phyloP scores from a whole-genome alignment of 345 rosid genomes.

The Lepidium aucheri region DNA sequence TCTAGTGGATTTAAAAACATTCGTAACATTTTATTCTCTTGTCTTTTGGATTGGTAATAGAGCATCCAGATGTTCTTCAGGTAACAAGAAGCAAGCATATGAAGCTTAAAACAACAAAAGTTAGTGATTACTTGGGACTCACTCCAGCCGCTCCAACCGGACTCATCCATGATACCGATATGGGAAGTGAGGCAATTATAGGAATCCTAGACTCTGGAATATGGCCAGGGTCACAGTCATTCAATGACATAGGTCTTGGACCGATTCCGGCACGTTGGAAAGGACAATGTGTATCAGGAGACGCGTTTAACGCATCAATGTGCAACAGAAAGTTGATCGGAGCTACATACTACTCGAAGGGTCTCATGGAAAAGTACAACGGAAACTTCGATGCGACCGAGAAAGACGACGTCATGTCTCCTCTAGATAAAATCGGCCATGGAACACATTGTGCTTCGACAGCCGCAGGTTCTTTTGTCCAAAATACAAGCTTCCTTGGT shows the following conservation, averaged over 20 bases:
- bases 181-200: constrained; percentile 64
- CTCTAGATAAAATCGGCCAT: constrained; percentile 47
- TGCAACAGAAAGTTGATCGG: constrained; percentile 48
- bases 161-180: constrained; percentile 34
- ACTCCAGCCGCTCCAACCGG: constrained; percentile 35
- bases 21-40: not conserved
- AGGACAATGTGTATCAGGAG: constrained; percentile 35
- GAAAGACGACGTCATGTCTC: constrained; percentile 28
- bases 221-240: constrained; percentile 38
- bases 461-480: constrained; percentile 50
- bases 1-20: too few relatives aligned
- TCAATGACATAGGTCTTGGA: constrained; percentile 37
- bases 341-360: constrained; percentile 41
- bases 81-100: constrained; percentile 45
- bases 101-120: constrained; percentile 55
- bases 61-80: constrained; percentile 47
- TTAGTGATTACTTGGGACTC: constrained; percentile 58
- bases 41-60: constrained; percentile 14
- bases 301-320: constrained; percentile 26
- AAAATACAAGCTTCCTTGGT: constrained; percentile 29
- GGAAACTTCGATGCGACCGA: not conserved
- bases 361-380: not conserved
- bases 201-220: constrained; percentile 57
- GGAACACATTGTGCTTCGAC: constrained; percentile 62
- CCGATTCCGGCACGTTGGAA: constrained; percentile 48